These are phyloP conservation scores for Oenanthe sinensis DNA, from an alignment of 129 eudicot genomes.

Conservation along the genomic window DNA sequence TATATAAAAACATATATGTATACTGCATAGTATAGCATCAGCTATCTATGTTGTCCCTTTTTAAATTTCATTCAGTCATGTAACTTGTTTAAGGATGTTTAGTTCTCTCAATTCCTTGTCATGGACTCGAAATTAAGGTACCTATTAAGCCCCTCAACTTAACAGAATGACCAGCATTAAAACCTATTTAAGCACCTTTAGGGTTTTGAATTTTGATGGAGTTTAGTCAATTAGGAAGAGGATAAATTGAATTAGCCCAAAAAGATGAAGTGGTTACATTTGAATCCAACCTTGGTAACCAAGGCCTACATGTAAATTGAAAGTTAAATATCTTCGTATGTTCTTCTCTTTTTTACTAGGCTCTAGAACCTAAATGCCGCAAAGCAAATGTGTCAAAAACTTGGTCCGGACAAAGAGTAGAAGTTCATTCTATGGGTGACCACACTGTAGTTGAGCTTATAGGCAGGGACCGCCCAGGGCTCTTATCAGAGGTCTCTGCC, in stretches of 20 bases:
- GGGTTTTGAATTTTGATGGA: background rate
- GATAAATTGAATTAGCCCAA: background rate
- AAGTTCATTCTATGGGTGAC: constrained; percentile 61
- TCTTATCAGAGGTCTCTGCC: constrained; percentile 73
- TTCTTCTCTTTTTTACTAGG: constrained; percentile 31
- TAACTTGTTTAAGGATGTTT: background rate
- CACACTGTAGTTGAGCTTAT: constrained; percentile 72
- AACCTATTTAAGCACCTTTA: background rate
- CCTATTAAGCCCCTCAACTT: background rate
- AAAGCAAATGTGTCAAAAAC: constrained; percentile 42
- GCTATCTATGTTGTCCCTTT: background rate
- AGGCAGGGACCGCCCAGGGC: constrained; percentile 92
- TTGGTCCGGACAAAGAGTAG: constrained; percentile 58
- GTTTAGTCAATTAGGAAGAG: background rate
- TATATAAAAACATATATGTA: background rate
- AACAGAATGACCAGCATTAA: background rate
- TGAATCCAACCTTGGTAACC: background rate
- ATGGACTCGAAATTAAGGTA: background rate
- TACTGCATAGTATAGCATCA: background rate
- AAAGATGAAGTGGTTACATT: background rate
- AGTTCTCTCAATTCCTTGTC: background rate
- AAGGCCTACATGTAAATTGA: background rate
- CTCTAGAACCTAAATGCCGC: constrained; percentile 66
- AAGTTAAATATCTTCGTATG: constrained; percentile 14
- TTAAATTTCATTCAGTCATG: background rate